Conservation (phyloP, 2,329 filamentous ascomycete species). For the Phyllosticta paracitricarpa region DNA sequence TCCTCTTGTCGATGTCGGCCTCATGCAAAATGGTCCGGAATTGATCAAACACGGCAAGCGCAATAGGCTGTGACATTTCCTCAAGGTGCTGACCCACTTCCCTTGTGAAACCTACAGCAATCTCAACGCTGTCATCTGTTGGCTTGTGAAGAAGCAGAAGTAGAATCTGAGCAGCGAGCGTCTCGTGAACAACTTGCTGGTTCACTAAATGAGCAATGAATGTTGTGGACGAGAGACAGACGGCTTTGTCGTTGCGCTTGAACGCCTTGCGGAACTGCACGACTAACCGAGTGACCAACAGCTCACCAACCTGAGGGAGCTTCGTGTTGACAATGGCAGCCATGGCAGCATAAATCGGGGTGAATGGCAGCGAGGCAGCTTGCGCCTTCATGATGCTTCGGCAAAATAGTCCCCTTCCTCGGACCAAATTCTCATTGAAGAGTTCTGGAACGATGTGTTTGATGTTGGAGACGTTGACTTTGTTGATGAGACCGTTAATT, state of each 20-base stretch:
- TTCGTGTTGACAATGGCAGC: constrained; percentile 96
- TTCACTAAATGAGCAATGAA: constrained; percentile 95
- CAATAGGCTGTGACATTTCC: constrained; percentile 85
- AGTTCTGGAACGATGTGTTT: constrained; percentile 94
- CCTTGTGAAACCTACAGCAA: constrained; percentile 84
- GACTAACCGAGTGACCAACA: constrained; percentile 74
- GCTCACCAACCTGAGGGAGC: constrained; percentile 84
- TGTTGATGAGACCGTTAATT: constrained; percentile 98
- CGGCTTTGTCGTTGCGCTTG: constrained; percentile 92
- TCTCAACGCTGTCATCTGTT: constrained; percentile 95
- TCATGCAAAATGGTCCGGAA: constrained; percentile 94
- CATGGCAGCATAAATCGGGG: constrained; percentile 92
- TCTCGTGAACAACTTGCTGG: constrained; percentile 90
- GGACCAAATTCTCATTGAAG: constrained; percentile 86
- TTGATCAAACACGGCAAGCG: constrained; percentile 86
- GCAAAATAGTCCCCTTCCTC: constrained; percentile 86
- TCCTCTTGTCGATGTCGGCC: constrained; percentile 91
- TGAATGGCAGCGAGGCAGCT: constrained; percentile 89
- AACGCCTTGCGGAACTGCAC: constrained; percentile 94
- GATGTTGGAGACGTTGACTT: constrained; percentile 96
- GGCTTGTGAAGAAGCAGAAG: constrained; percentile 89
- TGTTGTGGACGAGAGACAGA: constrained; percentile 84
- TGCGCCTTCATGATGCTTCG: constrained; percentile 98
- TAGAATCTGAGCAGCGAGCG: constrained; percentile 84
- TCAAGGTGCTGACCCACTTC: constrained; percentile 92